Base-by-base conservation (phyloP, 495 filamentous ascomycete species). In the Niebla homalea region DNA sequence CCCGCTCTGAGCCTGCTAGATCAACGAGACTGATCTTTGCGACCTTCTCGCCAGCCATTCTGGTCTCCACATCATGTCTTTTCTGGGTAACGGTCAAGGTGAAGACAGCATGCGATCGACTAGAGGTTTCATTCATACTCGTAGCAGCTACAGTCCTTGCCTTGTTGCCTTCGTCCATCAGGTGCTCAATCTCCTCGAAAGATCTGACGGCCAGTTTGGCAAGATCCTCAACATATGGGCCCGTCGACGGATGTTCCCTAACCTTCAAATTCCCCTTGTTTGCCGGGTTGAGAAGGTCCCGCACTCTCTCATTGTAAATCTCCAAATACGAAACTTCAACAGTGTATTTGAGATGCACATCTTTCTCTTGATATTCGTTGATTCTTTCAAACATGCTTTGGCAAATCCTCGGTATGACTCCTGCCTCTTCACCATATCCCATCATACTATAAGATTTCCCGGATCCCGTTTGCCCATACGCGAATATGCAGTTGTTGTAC, bases 401-500 rank as follows among this genome's bases (percentile, higher is more conserved):
- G 61, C 93, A 99, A 66, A 99, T 97, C 55, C 78, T 83, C n/a
- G 93, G 93, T 54, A 99, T 97, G 43, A 99, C 89, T 69, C 93
- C 93, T 43, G 84, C 78, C 58, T 97, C 93, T 64, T 90, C 83
- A 48, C 93, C 92, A 69, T 97, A 97, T 19, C 92, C 92, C 93
- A 97, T 97, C 93, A 99, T 99, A 45, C 89, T 94, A 62, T 99
- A 97, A 21, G 87, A 94, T 67, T 99, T 99, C 61, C 93, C 93
- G 16, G 90, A 96, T 54, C 93, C 93, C 10, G 93, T 99, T 68
- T 99, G 93, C 37, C 93, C 93, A 62, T 99, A 99, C 4, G 93
- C 93, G 68, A 99, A 99, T 61, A 99, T 99, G 74, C 93, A 99
- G 66, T 97, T 97, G 71, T 99, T 99, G 70, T 96, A 99, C 23